phyloP scores from a whole-genome alignment of 1,139 yeast species.

The Diutina pseudorugosa region DNA sequence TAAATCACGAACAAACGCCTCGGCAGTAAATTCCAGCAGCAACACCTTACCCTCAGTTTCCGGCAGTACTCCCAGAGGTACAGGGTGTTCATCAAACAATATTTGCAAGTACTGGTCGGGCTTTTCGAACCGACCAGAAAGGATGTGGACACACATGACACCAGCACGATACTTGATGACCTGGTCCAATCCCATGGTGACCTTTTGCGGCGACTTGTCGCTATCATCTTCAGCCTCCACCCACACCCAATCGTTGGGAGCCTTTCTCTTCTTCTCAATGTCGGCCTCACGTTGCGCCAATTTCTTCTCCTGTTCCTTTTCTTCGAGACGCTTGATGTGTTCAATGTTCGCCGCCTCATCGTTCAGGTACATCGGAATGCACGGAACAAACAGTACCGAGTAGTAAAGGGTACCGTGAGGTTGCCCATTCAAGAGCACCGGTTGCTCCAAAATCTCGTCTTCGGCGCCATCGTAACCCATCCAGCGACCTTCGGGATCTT shows the following conservation, averaged over 20 bases:
- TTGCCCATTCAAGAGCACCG: slow-evolving; percentile 30
- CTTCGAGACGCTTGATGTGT: slow-evolving; percentile 22
- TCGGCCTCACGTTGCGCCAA: slow-evolving; percentile 13
- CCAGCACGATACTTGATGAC: slow-evolving; percentile 50
- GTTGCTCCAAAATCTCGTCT: slow-evolving; percentile 28
- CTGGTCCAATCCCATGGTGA: slow-evolving; percentile 40
- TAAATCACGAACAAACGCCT: slow-evolving; percentile 57
- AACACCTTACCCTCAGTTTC: slow-evolving; percentile 26
- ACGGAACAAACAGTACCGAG: slow-evolving; percentile 52
- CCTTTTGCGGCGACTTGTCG: slow-evolving; percentile 29
- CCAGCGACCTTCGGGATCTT: slow-evolving; percentile 31
- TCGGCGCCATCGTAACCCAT: slow-evolving; percentile 41
- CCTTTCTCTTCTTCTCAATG: slow-evolving; percentile 23
- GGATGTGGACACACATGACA: slow-evolving; percentile 39
- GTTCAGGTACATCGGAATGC: slow-evolving; percentile 44
- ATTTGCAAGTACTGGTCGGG: slow-evolving; percentile 43
- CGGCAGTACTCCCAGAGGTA: slow-evolving; percentile 47
- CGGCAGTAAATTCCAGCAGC: slow-evolving; percentile 33
- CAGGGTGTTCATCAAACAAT: slow-evolving; percentile 50
- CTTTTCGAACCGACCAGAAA: slow-evolving; percentile 34
- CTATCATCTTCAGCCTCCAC: slow-evolving; percentile 40
- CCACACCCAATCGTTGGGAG: slow-evolving; percentile 57
- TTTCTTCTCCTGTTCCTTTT: slow-evolving; percentile 19
- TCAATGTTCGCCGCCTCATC: slow-evolving; percentile 32
- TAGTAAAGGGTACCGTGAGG: slow-evolving; percentile 40